phyloP scores from a whole-genome alignment of 257 asterid genomes.

The Paulownia fortunei region DNA sequence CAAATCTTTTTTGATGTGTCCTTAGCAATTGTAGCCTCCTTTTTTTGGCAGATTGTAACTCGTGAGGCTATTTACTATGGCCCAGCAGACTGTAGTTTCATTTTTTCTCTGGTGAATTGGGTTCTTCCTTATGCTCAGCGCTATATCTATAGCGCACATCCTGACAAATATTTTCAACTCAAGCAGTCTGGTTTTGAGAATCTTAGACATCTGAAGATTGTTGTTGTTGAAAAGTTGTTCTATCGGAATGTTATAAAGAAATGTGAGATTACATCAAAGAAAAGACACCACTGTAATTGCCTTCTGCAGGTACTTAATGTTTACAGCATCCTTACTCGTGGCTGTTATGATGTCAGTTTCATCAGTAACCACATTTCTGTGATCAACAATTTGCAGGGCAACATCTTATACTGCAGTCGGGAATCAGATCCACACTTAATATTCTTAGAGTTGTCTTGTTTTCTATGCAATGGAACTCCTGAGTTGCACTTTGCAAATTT shows the following conservation, averaged over 20 bases:
- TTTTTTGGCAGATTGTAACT: constrained; percentile 68
- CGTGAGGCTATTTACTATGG: constrained; percentile 78
- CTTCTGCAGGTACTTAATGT: constrained; percentile 75
- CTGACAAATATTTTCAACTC: constrained; percentile 64
- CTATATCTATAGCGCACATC: constrained; percentile 56
- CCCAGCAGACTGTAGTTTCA: constrained; percentile 55
- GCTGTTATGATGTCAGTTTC: neutral
- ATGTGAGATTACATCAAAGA: constrained; percentile 54
- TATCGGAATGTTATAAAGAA: constrained; percentile 69
- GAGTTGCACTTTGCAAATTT: constrained; percentile 88
- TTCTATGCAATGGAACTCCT: constrained; percentile 60
- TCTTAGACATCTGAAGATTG: constrained; percentile 57
- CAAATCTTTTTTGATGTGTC: neutral
- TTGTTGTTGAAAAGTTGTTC: constrained; percentile 76
- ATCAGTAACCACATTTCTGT: constrained; percentile 3
- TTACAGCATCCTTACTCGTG: neutral
- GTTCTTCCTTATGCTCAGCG: constrained; percentile 98
- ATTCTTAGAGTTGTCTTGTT: constrained; percentile 76
- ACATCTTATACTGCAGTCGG: constrained; percentile 63
- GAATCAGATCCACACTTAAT: constrained; percentile 74
- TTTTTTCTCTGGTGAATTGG: constrained; percentile 78
- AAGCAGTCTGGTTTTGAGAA: constrained; percentile 64
- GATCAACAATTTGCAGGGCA: constrained; percentile 55
- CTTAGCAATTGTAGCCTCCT: constrained; percentile 18
- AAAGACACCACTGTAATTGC: constrained; percentile 65